These are phyloP conservation scores for Monilinia laxa DNA, from an alignment of 2,329 filamentous ascomycete genomes.

Conservation along the genomic window DNA sequence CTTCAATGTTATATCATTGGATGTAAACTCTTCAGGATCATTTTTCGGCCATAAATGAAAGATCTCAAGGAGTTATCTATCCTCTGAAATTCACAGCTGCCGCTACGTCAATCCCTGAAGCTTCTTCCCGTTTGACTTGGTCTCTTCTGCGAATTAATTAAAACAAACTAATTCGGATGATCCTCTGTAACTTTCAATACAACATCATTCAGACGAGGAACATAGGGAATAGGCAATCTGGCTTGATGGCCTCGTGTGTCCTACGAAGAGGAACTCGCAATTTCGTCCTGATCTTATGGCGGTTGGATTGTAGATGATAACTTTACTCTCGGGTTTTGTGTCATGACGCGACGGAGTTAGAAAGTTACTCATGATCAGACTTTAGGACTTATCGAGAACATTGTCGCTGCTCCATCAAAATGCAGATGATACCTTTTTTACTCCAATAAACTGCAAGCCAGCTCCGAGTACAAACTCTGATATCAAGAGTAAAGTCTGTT, in stretches of 20 bases:
- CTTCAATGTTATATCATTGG: neutral
- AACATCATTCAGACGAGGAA: conserved; percentile 29
- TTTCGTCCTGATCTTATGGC: neutral
- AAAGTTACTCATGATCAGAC: neutral
- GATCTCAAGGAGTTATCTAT: neutral
- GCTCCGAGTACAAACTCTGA: neutral
- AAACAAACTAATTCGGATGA: conserved; percentile 24
- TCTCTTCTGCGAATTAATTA: conserved; percentile 22
- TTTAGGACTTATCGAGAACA: neutral
- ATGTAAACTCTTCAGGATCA: neutral
- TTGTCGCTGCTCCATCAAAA: neutral
- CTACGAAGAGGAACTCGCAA: neutral
- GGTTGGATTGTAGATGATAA: neutral
- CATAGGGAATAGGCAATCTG: neutral
- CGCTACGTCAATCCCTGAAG: too few relatives aligned
- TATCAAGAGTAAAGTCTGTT: neutral
- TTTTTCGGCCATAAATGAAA: neutral
- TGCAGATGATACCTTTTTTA: too few relatives aligned
- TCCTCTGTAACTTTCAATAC: conserved; percentile 27
- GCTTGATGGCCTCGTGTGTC: neutral
- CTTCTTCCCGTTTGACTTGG: conserved; percentile 24
- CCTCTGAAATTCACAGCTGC: neutral
- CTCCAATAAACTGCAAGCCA: neutral
- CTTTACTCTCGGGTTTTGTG: neutral
- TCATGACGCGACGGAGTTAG: neutral